A percentile compares a stretch with the other conserved stretches of the same genome.
Evolutionary conservation across 805 yeast species (phyloP).

Genomic region (Dipodascopsis uninucleata): DNA sequence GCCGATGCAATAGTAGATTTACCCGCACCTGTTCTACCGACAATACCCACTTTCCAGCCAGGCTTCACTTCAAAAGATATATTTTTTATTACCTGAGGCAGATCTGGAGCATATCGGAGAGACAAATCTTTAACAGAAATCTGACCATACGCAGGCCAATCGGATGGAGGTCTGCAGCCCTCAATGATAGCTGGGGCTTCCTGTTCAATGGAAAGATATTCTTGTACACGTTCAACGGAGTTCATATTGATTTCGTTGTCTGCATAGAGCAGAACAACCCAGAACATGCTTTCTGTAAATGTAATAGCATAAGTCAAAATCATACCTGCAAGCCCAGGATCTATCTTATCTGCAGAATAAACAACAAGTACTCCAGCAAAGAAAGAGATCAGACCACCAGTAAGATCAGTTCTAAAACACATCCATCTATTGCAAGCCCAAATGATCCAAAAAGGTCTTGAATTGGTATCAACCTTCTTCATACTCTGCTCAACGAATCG

Average conservation of each 20-base stretch:
- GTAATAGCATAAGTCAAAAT: conserved; percentile 87
- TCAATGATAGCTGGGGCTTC: conserved; percentile 71
- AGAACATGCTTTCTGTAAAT: conserved; percentile 81
- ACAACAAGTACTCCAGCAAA: conserved; percentile 79
- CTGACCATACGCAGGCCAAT: conserved; percentile 87
- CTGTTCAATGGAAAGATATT: conserved; percentile 73
- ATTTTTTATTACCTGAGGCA: conserved; percentile 87
- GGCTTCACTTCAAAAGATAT: conserved; percentile 79
- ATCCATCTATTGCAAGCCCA: conserved; percentile 98
- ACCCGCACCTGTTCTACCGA: conserved; percentile 98
- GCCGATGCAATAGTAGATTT: conserved; percentile 96
- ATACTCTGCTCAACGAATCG: conserved; percentile 79
- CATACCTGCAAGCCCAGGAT: conserved; percentile 94
- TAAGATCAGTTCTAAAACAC: conserved; percentile 73
- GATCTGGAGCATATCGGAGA: conserved; percentile 78
- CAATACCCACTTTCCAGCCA: conserved; percentile 82
- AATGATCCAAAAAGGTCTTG: conserved; percentile 86
- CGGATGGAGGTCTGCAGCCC: conserved; percentile 59
- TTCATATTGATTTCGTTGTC: conserved; percentile 93
- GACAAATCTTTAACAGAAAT: conserved; percentile 73
- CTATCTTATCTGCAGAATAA: conserved; percentile 58
- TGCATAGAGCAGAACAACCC: conserved; percentile 90
- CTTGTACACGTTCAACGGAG: conserved; percentile 90
- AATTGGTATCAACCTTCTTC: conserved; percentile 74
- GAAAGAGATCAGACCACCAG: conserved; percentile 79